Evolutionary conservation across 495 filamentous ascomycete genomes (phyloP), one percentile per base, ranked within the genome.

Genomic region (Aspergillus steynii): DNA sequence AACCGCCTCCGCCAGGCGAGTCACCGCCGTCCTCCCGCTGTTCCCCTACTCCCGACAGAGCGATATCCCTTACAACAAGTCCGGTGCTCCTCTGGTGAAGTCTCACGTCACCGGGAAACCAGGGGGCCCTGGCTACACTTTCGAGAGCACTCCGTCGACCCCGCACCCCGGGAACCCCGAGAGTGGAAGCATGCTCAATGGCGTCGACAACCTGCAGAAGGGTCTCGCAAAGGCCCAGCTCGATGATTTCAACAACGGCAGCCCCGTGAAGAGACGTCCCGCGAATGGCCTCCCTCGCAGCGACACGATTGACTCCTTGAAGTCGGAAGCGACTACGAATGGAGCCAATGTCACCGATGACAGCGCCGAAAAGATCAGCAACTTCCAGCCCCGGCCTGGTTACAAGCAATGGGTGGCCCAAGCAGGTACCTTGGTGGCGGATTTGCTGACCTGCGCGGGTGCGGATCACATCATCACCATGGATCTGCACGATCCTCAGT

Each of bases 381-480:
- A 81, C 46, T 96, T 97, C 76, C 79, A 90, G 63, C 88, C 92
- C 1, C 91, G 92, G 64, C 90, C 92, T 1, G 95, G 95, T 15
- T 99, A 98, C 71, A 96, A 93, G 76, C 91, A 96, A 80, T 98
- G 96, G 95, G 93, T 99, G 64, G 95, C 95, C 28, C 95, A 97
- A 76, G 94, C 95, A 50, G 95, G 95, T 54, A 98, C 95, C 20
- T 82, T 99, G 63, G 90, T 99, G 26, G 95, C 95, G 27, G 93
- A 97, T 71, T 85, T 99, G 55, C 77, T 99, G 59, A 97, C 92
- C 47, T 97, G 93, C 72, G 95, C 95, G 61, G 95, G 95, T 55
- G 92, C 95, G 27, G 96, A 99, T 76, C 95, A 98, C 74, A 77
- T 99, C 71, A 92, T 99, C 68, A 98, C 95, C 2, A 94, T 84